phyloP scores from a whole-genome alignment of 345 rosid genomes.

The Syzygium jambos region DNA sequence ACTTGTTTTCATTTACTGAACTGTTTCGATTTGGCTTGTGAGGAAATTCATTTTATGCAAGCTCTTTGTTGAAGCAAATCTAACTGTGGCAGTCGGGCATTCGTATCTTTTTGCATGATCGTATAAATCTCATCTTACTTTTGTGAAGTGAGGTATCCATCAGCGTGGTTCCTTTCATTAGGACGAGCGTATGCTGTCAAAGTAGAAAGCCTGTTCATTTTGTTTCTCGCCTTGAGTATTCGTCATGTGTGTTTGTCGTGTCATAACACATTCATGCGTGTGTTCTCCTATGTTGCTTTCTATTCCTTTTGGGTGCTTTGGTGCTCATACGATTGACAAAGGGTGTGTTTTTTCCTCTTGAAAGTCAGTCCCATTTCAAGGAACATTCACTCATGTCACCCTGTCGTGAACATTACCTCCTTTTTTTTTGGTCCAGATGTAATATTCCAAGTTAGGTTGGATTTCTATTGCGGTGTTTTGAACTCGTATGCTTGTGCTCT shows the following conservation, averaged over 20 bases:
- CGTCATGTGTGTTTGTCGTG: not conserved
- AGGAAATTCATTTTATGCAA: not conserved
- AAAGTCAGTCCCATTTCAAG: not conserved
- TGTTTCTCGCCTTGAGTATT: not conserved
- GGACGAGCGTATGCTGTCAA: not conserved
- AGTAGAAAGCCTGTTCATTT: not conserved
- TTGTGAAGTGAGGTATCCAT: not conserved
- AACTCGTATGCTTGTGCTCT: not conserved
- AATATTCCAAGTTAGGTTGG: not conserved
- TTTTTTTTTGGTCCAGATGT: not conserved
- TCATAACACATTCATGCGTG: not conserved
- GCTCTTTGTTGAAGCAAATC: not conserved
- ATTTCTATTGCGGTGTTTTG: not conserved
- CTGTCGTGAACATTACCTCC: not conserved
- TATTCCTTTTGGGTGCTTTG: not conserved
- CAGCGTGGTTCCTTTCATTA: not conserved
- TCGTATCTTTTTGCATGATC: not conserved
- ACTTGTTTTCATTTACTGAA: not conserved
- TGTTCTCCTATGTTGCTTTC: not conserved
- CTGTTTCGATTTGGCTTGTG: not conserved
- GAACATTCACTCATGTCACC: not conserved
- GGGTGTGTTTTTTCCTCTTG: not conserved
- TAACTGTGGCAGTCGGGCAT: not conserved
- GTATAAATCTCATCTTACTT: not conserved
- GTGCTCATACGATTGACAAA: not conserved